Evolutionary conservation across 1,284 basidiomycete genomes (phyloP), one percentile per base, ranked within the genome.

Genomic region (Porodaedalea pini): DNA sequence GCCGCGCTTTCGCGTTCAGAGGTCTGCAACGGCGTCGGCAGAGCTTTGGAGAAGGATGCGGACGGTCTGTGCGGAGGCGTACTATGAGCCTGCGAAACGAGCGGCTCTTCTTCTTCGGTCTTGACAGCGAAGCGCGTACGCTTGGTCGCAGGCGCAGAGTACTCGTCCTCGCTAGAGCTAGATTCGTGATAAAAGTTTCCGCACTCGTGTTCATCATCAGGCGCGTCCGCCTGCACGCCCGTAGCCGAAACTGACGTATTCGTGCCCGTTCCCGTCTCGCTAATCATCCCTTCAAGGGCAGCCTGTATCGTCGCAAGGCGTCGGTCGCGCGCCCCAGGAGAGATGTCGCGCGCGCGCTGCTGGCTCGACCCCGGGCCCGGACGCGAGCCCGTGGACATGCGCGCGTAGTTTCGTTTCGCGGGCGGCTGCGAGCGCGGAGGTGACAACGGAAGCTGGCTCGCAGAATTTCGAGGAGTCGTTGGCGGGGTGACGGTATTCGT

Each of bases 251-350:
- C 50, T 37, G n/a, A 4, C 4, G 19, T 13, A 5, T 15, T 21
- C 23, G 32, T 11, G 5, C 27, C 21, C 36, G 4, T 43, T 31
- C 13, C 34, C n/a, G 7, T 51, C 36, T 27, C 29, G 21, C 48
- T 31, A 31, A 15, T 48, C 56, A 23, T 55, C 44, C 41, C 25
- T 11, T 21, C 51, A 17, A 59, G 39, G 5, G 47, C 60, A 37
- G 45, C 52, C 17, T 56, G 27, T 21, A 61, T 61, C 3, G 47
- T 37, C 13, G 44, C 57, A 13, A 55, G 15, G 6, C 60, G 52
- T n/a, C 47, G 44, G 5, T 8, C 32, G 4, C 17, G n/a, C 34
- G 11, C 21, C 47, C 1, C 31, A 10, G 34, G 54, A 10, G 21
- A 11, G 17, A 36, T 51, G 21, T 13, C 4, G n/a, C n/a, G n/a